Evolutionary conservation across 352 stramenopile genomes (phyloP), one percentile per base, ranked within the genome.

Genomic region (Globisporangium emineosum): DNA sequence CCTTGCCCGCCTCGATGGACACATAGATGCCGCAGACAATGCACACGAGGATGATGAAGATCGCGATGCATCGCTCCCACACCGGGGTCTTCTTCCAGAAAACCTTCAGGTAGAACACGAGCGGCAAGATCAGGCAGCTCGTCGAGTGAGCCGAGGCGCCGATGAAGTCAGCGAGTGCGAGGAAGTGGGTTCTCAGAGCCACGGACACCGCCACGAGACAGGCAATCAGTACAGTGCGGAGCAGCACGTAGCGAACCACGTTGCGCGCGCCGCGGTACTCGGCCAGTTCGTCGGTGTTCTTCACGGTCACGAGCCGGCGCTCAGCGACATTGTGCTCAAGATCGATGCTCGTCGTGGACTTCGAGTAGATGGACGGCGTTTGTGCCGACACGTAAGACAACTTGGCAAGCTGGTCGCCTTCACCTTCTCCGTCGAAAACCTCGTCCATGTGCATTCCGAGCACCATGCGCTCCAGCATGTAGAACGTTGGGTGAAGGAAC

Each of bases 401-500:
- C 49, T 65, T 65, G 15, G 42, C 50, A 8, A 53, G 15, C n/a
- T 57, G 49, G 8, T 65, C 54, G 29, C 32, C 33, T 0, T 51
- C 52, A 9, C 30, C 23, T 5, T 68, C 62, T 0, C 13, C 30
- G 5, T 51, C 21, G 21, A 5, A 32, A 10, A 52, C 3, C 17
- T 65, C 59, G 2, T 54, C 42, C 58, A 50, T 60, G 49, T 88
- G 78, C 64, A 85, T 78, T 4, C 76, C 76, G 27, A 85, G 63
- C 6, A 85, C 43, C 10, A 83, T 19, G 29, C 71, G 68, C 64
- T 88, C 78, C 12, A 77, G 58, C 52, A 83, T 73, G 67, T 79
- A 83, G 47, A 83, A 79, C 13, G 70, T 72, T n/a, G 77, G 77
- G 49, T 79, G 65, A n/a, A 85, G 45, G 62, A 85, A 67, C 49